Base-by-base conservation (phyloP, 495 filamentous ascomycete species). In the Talaromyces stipitatus region DNA sequence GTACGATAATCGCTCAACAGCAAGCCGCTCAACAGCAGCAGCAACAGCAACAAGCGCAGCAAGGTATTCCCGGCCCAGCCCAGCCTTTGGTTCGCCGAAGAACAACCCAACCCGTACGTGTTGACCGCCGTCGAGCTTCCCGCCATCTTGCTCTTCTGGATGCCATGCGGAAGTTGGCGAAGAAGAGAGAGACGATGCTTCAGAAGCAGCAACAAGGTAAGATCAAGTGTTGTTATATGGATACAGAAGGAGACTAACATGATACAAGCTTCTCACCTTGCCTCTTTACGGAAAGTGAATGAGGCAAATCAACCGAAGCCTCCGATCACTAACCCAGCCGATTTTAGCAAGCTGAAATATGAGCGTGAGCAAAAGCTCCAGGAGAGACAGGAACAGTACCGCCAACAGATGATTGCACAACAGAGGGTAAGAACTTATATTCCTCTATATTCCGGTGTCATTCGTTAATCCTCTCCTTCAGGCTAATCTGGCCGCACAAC, bases 81-180 rank as follows among this genome's bases (percentile, higher is more conserved):
- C 74, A 82, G 27, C 74, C 78, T 9, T 82, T 85, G 29, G 65
- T 86, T 26, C 77, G 85, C 32, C 77, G 88, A 30, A 79, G 85
- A 48, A 85, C 85, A 4, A 88, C 88, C 0, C 85, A 86, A 36
- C 85, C 85, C 56, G 71, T 90, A 10, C 83, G 88, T 23, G 91
- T 97, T 50, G 92, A 97, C 58, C 83, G 92, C 55, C 80, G 91
- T 57, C 82, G 89, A 63, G 90, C 91, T 52, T 88, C 87, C 22
- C 88, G 87, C 60, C 88, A 95, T 63, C 78, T 97, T 56, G 87
- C 87, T 18, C 75, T 97, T 54, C 85, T 97, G 68, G 94, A 97
- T 72, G 87, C 86, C 3, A 96, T 97, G 89, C 84, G 91, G 41
- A 98, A 97, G 68, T 67, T 95, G 58, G 92, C 92, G 6, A 95